phyloP scores from a whole-genome alignment of 495 filamentous ascomycete species.

The Aspergillus olivimuriae region DNA sequence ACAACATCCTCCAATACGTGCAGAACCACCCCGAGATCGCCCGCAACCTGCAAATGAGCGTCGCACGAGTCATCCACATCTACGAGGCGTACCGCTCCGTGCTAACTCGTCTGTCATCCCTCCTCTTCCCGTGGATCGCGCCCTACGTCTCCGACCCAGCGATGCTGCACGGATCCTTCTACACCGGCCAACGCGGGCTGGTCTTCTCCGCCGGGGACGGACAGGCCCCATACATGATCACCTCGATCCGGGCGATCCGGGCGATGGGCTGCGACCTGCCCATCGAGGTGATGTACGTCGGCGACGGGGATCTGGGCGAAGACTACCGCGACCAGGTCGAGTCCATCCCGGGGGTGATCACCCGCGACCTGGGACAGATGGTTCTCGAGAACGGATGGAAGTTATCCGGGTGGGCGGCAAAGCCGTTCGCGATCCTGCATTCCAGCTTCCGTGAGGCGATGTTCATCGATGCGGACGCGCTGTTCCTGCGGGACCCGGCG shows the following conservation, averaged over 20 bases:
- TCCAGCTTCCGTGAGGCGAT: constrained; percentile 43
- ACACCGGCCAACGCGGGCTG: constrained; percentile 17
- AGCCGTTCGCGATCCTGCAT: constrained; percentile 41
- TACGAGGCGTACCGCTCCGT: constrained; percentile 24
- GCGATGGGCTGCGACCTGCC: constrained; percentile 27
- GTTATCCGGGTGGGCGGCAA: constrained; percentile 23
- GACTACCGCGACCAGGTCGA: constrained; percentile 12
- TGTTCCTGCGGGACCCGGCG: constrained; percentile 38
- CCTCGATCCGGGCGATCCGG: constrained; percentile 25
- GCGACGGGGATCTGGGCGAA: constrained; percentile 24
- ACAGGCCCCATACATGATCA: constrained; percentile 24
- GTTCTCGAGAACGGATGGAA: constrained; percentile 18
- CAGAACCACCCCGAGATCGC: constrained; percentile 7
- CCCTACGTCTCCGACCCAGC: constrained; percentile 28
- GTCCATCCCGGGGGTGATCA: constrained; percentile 13
- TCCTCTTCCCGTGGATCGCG: constrained; percentile 26
- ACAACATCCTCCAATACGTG: constrained; percentile 20
- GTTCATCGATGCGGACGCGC: constrained; percentile 44
- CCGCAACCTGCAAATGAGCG: constrained; percentile 2
- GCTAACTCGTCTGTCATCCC: constrained; percentile 13
- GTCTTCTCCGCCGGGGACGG: constrained; percentile 27
- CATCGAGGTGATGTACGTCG: constrained; percentile 35
- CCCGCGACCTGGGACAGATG: constrained; percentile 16
- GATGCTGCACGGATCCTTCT: constrained; percentile 19
- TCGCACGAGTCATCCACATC: constrained; percentile 13